Base-by-base conservation (phyloP, 176 grass and related monocot genomes). In the Phoenix dactylifera region DNA sequence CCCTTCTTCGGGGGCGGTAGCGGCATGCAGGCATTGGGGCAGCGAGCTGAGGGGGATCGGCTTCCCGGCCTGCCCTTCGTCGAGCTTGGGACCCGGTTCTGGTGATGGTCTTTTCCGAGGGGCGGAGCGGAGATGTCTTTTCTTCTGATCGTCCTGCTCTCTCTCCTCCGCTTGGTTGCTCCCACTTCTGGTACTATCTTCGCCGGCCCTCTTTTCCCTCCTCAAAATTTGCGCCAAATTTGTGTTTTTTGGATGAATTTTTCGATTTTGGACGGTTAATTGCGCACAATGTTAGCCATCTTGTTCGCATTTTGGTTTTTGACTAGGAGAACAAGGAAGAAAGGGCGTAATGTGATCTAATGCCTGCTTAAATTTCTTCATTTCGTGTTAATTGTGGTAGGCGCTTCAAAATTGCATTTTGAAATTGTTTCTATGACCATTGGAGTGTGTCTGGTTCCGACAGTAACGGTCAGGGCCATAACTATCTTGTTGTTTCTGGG, bases 81-180 rank as follows among this genome's bases (percentile, higher is more conserved):
- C 35, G 35, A 12, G 10, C 35, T 44, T 12, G 35, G 10, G 35
- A 44, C 35, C 35, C 10, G 35, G 2, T 44, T 44, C 9, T 44
- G 35, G 35, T 44, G 35, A 44, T 44, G 35, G 35, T 44, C 10
- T 7, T 35, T 35, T 10, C 7, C 32, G 62, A 51, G 22, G 49
- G 32, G 49, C 7, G 24, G 35, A 44, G 35, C 6, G 9, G 63
- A 65, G 63, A 65, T 65, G 63, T 52, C 63, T 48, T 6, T 48
- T 22, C 15, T 65, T 26, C 63, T 65, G 49, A 52, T 65, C 49
- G 5, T 52, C 4, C 22, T 65, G 48, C 15, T 65, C 22, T 26
- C 49, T 16, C 49, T 65, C 22, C 49, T 65, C 49, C 63, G 63
- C 17, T 52, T 65, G 49, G 22, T 49, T 25, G n/a, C 63, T 22